Evolutionary conservation across 2,329 filamentous ascomycete genomes (phyloP).

Genomic region (Elsinoe batatas): DNA sequence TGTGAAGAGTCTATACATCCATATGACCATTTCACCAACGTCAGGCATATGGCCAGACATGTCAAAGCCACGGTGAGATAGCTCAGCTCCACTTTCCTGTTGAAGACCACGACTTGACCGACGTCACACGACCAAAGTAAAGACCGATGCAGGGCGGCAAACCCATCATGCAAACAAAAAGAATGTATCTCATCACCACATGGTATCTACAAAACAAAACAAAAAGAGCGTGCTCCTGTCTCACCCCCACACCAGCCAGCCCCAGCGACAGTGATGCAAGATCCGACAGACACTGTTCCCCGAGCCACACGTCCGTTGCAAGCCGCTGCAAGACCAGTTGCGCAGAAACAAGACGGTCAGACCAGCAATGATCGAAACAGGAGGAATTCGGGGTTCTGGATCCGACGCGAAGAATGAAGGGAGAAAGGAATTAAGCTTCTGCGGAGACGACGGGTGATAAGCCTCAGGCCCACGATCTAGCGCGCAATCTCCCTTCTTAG

Average conservation of each 20-base stretch:
- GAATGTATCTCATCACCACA: neutral
- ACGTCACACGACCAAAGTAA: neutral
- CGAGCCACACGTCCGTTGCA: neutral
- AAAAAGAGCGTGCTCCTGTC: neutral
- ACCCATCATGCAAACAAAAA: neutral
- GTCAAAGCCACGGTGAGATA: conserved; percentile 2
- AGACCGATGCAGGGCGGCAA: neutral
- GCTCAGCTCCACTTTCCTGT: neutral
- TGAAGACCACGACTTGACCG: neutral
- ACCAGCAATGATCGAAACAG: conserved; percentile 11
- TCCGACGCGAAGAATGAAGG: too few relatives aligned
- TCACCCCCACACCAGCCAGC: neutral
- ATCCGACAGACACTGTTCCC: neutral
- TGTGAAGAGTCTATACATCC: too few relatives aligned
- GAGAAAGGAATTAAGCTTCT: neutral
- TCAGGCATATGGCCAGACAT: too few relatives aligned
- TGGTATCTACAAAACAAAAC: neutral
- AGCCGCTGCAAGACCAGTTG: conserved; percentile 1
- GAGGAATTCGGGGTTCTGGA: too few relatives aligned
- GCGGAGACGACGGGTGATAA: neutral
- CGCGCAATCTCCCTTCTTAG: neutral
- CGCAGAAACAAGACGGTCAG: neutral
- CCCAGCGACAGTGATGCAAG: too few relatives aligned
- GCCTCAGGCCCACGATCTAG: neutral
- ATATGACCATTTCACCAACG: too few relatives aligned